Percentiles rank a stretch among this genome's conserved stretches.
These are phyloP conservation scores for Liriodendron chinense DNA, from an alignment of 164 flowering plant genomes.

Conservation along the genomic window DNA sequence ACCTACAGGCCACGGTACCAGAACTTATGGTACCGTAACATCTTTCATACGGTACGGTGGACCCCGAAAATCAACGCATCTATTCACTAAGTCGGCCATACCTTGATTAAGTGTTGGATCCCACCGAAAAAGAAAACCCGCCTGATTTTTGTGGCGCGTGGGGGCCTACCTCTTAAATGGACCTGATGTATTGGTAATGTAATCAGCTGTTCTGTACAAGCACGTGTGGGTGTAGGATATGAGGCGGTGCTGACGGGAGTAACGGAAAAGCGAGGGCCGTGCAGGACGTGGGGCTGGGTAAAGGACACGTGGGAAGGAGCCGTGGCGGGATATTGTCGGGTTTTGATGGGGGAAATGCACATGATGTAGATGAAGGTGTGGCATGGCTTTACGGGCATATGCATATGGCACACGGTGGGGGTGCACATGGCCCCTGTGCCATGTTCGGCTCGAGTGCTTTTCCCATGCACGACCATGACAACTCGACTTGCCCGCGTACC, in stretches of 20 bases:
- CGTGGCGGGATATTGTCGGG: not conserved
- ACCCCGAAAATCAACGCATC: too few relatives aligned
- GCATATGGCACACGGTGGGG: not conserved
- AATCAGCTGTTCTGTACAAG: not conserved
- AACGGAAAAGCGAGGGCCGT: not conserved
- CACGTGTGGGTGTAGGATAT: not conserved
- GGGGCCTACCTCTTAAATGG: not conserved
- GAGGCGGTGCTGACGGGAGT: not conserved
- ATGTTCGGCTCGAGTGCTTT: not conserved
- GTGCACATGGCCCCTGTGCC: not conserved
- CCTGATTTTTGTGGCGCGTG: not conserved
- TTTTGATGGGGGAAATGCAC: not conserved
- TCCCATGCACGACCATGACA: slow-evolving; percentile 1
- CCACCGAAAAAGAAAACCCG: not conserved
- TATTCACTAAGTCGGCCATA: too few relatives aligned
- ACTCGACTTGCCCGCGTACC: not conserved
- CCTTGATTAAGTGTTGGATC: not conserved
- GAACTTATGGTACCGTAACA: too few relatives aligned
- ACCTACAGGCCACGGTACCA: too few relatives aligned
- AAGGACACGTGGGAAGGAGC: not conserved
- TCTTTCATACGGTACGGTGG: too few relatives aligned
- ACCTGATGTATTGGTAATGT: too few relatives aligned
- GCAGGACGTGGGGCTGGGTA: not conserved
- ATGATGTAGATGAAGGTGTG: not conserved
- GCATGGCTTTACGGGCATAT: not conserved